phyloP scores from a whole-genome alignment of 139 green algal species.

The Chlorella sorokiniana region DNA sequence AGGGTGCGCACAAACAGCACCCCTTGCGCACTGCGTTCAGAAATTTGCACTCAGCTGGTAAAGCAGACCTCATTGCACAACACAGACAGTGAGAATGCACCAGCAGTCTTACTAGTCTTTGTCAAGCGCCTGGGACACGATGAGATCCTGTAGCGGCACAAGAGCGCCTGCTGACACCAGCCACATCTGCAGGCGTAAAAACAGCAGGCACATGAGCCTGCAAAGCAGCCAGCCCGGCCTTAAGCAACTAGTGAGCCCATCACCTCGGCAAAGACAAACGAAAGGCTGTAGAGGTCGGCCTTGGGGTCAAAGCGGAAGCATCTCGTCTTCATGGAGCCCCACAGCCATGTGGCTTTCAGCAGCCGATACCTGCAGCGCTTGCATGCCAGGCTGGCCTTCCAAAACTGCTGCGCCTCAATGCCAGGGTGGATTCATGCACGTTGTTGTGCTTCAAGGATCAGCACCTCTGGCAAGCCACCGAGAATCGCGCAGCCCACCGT shows the following conservation, averaged over 20 bases:
- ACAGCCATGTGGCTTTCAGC: not conserved
- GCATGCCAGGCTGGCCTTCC: not conserved
- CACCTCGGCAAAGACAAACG: not conserved
- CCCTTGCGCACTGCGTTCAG: no score
- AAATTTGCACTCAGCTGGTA: no score
- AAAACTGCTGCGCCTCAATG: not conserved
- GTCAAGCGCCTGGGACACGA: not conserved
- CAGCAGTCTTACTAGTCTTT: not conserved
- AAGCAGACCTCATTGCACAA: no score
- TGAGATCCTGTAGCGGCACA: not conserved
- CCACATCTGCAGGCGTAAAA: slow-evolving; percentile 1
- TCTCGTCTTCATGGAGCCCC: not conserved
- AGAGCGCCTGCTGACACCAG: not conserved
- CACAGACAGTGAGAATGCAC: no score
- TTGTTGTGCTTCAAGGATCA: not conserved
- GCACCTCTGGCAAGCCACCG: not conserved
- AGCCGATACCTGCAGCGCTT: not conserved
- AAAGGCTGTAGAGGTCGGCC: not conserved
- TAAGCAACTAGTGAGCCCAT: not conserved
- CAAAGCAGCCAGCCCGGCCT: not conserved
- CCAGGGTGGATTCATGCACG: not conserved
- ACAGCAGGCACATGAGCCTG: not conserved
- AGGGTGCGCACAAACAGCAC: no score
- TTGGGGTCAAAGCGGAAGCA: not conserved
- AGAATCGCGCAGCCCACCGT: no score